Base-by-base conservation (phyloP, 2,329 filamentous ascomycete species). In the Cladophialophora immunda region DNA sequence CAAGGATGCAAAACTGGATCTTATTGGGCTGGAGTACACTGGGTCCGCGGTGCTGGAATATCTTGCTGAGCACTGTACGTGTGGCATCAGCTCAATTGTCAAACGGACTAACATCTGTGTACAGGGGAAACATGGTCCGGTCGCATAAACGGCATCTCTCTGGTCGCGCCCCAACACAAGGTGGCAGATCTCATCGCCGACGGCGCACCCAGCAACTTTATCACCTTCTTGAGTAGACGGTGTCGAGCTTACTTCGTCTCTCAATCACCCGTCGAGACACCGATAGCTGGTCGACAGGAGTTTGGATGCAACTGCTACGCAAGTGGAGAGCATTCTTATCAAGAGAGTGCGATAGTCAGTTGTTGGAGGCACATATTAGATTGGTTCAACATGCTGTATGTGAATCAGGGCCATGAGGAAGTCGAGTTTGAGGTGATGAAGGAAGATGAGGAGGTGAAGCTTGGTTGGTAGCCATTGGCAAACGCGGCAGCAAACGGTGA, bases 21-120 rank as follows among this genome's bases (percentile, higher is more conserved):
- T 97, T 34, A 82, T 97, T 56, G 92, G 86, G 0, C 80, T 95
- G 17, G 88, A 90, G 1, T 87, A 91, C 62, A 89, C 88, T 3
- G 89, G 88, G 0, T 83, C 89, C 34, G 79, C 83, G 1, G 81
- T 88, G 0, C 77, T 89, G 30, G 74, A 79, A 15, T 89, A 90
- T 68, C 80, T 95, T 9, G 83, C 88, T 38, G 71, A 83, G 2
- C 75, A 86, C 9, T 82, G 81, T 76, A 84, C 80, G 75, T 90
- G 4, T 22, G 22, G 19, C 25, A 54, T n/a, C 8, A 19, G 6
- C 41, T 30, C 5, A 53, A 29, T 19, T 22, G 11, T 27, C 11
- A 32, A 15, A 36, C 15, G 62, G 32, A 8, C 61, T 22, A 45
- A 38, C 30, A 22, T 13, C 15, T 45, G 27, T 47, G 9, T 52